Base-by-base conservation (phyloP, 768 basidiomycete species). In the Lactarius sanguifluus region DNA sequence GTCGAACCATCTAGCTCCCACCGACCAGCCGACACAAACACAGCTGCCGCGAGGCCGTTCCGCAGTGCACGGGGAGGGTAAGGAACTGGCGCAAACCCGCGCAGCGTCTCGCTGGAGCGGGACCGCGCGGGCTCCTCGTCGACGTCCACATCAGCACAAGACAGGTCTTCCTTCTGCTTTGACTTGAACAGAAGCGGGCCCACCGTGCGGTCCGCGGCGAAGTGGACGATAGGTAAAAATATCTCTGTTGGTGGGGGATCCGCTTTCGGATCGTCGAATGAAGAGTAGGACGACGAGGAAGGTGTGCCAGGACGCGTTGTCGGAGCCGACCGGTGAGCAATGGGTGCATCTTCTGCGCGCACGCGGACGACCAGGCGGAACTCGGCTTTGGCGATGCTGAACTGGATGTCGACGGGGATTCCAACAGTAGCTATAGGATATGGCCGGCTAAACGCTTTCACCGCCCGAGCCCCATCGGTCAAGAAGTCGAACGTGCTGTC, bases 201-300 rank as follows among this genome's bases (percentile, higher is more conserved):
- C 25, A 74, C 70, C 36, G 77, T 73, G 56, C 23, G 64, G 25
- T 79, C 77, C 67, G 82, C 81, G 3, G 89, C 92, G 74, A 87
- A 99, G 75, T 99, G 97, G 23, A 96, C 88, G 58, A 94, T 81
- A 5, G 97, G 97, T 1, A 98, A 75, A 75, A 84, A 99, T 25
- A 98, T 87, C 81, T 97, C 97, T 23, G 94, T 98, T n/a, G 87
- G 82, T 1, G 64, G 64, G 2, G 85, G 77, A 34, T 74, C 75
- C 20, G 80, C 79, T 2, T 75, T 74, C 7, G 59, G 62, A 16
- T 73, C 72, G 18, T 68, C 68, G 1, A 66, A 60, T 0, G 68
- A 77, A 10, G 59, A 64, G 13, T 68, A 71, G 13, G 64, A 60
- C 10, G 59, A 61, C 3, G 70, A 66, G 8, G 73, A 69, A 3